Base-by-base conservation (phyloP, 2,329 filamentous ascomycete species). In the Leptographium procerum region DNA sequence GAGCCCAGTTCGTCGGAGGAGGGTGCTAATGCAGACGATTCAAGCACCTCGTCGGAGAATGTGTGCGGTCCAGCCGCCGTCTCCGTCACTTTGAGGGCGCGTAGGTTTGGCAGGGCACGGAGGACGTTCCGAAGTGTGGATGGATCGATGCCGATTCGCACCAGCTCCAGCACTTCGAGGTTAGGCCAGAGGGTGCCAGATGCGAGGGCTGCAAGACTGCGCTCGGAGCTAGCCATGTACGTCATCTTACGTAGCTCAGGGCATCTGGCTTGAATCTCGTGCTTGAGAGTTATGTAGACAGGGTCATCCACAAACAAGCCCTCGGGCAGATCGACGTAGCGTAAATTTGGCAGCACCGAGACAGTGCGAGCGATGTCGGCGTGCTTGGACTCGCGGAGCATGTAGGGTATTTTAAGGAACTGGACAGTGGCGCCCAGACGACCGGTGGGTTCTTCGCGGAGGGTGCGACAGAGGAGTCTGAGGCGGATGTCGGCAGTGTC, bases 391-490 rank as follows among this genome's bases (percentile, higher is more conserved):
- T 96, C 90, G 59, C 92, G 85, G 57, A 92, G 86, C 92, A 96
- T 96, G 71, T 96, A 96, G 8, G 92, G 90, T 60, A 90, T 85
- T 75, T 96, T 95, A 66, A 97, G 77, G 65, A 86, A 91, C 67
- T 86, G 75, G 6, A 96, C 89, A 48, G 83, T 76, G 58, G 80
- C 76, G 36, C 86, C 90, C 52, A 95, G 74, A 26, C 80, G 75
- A 29, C 79, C 75, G 10, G 79, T 83, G 26, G 84, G 81, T 61
- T 91, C 86, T 55, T 92, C 88, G 62, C 91, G 84, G 55, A 96
- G 83, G 1, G 91, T 90, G 61, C 90, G 84, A 68, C 87, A 88
- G 52, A 97, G 81, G 58, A 96, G 79, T 66, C 84, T 81, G 55
- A 97, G 79, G 34, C 92, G 85, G 62, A 82, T 81, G 62, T 85